Evolutionary conservation across 768 basidiomycete species (phyloP), one percentile per base, ranked within the genome.

Genomic region (Phaeolepiota aurea): DNA sequence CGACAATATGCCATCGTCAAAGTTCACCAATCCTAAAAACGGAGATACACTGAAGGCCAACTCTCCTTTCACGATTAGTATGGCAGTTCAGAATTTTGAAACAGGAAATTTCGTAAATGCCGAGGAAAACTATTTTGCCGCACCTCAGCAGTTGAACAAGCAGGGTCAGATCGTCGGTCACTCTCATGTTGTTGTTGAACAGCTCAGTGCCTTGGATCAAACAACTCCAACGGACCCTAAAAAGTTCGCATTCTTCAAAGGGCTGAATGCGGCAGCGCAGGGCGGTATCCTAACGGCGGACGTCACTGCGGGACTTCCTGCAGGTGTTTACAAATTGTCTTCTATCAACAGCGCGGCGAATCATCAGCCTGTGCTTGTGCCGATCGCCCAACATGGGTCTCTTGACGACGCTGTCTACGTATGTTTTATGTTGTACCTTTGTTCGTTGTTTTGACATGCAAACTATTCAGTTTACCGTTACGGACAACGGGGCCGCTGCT

Each of bases 231-330:
- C 67, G 22, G 63, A 80, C 54, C 71, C 78, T 3, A 61, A 54
- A 40, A 59, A 59, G 35, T 82, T 83, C 49, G 65, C 63, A 20
- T 82, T 82, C 65, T 82, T 84, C 75, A 76, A 77, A 70, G 81
- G 64, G 47, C 59, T 66, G 45, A 73, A 66, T 44, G 63, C 63
- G 16, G 68, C 62, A 5, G 76, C 76, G 30, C 49, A 49, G 21
- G 72, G 75, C 57, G 78, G 76, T 10, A 47, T 69, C 3, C 60
- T 78, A 5, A 61, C 65, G n/a, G 69, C 61, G 62, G 42, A 60
- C 55, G 58, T 74, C 52, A 43, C 66, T 7, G 56, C 57, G 18
- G 79, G 79, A 51, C 62, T 82, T 31, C 68, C 76, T n/a, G 70
- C 58, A 14, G 77, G 78, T 39, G 49, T 59, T 35, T 84, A 87